Evolutionary conservation across 2,329 filamentous ascomycete species (phyloP).

Genomic region (Dactylellina cionopaga): DNA sequence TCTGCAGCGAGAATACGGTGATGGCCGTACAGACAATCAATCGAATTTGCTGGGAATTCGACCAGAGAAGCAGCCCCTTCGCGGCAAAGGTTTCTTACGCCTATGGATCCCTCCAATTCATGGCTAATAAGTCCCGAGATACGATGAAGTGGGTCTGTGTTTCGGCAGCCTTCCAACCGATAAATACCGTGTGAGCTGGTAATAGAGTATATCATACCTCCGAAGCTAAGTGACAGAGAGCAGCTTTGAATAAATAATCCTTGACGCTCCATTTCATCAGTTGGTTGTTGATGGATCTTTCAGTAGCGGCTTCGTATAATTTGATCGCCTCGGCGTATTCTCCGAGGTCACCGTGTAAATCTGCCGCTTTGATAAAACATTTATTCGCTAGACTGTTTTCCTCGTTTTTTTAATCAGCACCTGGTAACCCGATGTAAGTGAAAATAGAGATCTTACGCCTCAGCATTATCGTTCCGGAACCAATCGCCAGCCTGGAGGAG

Average conservation of each 20-base stretch:
- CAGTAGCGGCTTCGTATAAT: constrained; percentile 84
- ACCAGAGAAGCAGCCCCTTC: no score
- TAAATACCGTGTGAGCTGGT: no score
- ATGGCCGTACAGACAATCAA: constrained; percentile 7
- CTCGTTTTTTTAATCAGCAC: no score
- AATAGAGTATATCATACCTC: no score
- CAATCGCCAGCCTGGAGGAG: constrained; percentile 88
- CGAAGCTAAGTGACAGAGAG: constrained; percentile 85
- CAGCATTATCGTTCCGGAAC: constrained; percentile 87
- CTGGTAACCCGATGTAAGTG: no score
- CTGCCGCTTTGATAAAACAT: constrained; percentile 89
- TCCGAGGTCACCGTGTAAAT: constrained; percentile 80
- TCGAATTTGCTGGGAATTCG: neutral
- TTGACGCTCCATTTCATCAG: constrained; percentile 94
- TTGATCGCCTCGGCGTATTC: constrained; percentile 87
- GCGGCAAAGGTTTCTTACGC: no score
- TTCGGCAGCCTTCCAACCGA: no score
- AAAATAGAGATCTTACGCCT: constrained; percentile 70
- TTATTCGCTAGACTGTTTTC: constrained; percentile 87
- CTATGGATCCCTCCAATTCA: no score
- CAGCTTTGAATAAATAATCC: constrained; percentile 93
- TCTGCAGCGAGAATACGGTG: neutral
- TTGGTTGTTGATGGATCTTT: constrained; percentile 83
- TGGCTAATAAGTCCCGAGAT: no score
- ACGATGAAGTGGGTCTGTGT: no score